Evolutionary conservation across 345 rosid genomes (phyloP), one percentile per base, ranked within the genome.

Genomic region (Gossypium longicalyx): DNA sequence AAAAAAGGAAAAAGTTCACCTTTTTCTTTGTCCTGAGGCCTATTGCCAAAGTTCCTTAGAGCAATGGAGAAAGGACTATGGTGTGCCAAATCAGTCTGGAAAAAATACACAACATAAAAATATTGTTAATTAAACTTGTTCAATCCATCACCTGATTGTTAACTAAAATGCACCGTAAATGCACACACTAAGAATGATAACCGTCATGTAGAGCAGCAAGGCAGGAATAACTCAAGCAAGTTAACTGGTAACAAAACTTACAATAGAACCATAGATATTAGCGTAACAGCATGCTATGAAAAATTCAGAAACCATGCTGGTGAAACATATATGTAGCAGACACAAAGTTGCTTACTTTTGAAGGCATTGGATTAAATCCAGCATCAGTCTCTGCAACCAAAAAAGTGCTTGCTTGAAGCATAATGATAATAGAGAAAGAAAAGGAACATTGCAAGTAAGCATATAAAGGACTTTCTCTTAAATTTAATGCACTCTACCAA

Each of bases 341-440:
- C 12, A 0, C 44, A 25, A 27, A 25, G 44, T 68, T 23, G 15
- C 22, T 27, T 82, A 87, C 94, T 87, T 91, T 92, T 44, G 89
- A 84, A 54, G 88, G 86, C 17, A 89, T 87, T 27, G 95, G 95
- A 80, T 76, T 86, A 70, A 90, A 92, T 41, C 95, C 97, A 43
- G 89, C 93, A 86, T 92, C 97, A 70, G 88, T 83, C 19, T 92
- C 95, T 90, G 88, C 82, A 79, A 79, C 59, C 76, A 70, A 74
- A 34, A 68, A 11, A 27, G 20, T 15, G 11, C 23, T 59, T 16
- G 43, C 61, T 76, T 67, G 4, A 76, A 69, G 10, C 54, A 59
- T 51, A 51, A 8, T 22, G 12, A 63, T 7, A 61, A 25, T 38
- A 19, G 34, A 5, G 16, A 19, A 59, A 19, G 38, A 9, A 64